These are phyloP conservation scores for Colletotrichum sp. DNA, from an alignment of 2,329 filamentous ascomycete species.

Conservation along the genomic window DNA sequence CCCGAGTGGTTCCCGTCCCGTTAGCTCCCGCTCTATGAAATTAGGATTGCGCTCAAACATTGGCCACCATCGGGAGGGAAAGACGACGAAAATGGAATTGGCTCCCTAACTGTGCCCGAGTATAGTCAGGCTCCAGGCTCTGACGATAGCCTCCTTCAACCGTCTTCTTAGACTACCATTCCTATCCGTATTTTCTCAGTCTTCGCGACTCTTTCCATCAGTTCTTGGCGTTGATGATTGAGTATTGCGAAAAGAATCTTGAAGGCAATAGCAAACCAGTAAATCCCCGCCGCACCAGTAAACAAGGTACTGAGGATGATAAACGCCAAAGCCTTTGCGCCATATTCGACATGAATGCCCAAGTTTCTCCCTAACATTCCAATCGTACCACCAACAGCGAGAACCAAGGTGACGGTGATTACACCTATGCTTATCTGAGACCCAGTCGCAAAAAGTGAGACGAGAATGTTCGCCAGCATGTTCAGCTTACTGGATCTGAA, in stretches of 20 bases:
- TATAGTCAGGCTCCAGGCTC: not conserved
- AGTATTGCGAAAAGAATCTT: not conserved
- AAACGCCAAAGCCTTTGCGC: not conserved
- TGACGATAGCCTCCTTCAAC: not conserved
- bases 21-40: not conserved
- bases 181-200: not conserved
- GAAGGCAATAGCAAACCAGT: not conserved
- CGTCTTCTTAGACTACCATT: not conserved
- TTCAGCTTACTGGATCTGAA: not conserved
- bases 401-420: not conserved
- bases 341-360: not conserved
- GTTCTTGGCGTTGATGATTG: not conserved
- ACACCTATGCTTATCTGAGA: not conserved
- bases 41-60: rapidly evolving
- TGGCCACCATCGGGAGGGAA: not conserved
- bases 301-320: not conserved
- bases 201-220: not conserved
- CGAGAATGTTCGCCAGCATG: not conserved
- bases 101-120: not conserved
- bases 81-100: not conserved
- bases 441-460: not conserved
- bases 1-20: not conserved
- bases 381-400: not conserved
- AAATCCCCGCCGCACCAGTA: not conserved
- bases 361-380: not conserved